Conservation (phyloP, 352 stramenopile species). For the Phytophthora ramorum region DNA sequence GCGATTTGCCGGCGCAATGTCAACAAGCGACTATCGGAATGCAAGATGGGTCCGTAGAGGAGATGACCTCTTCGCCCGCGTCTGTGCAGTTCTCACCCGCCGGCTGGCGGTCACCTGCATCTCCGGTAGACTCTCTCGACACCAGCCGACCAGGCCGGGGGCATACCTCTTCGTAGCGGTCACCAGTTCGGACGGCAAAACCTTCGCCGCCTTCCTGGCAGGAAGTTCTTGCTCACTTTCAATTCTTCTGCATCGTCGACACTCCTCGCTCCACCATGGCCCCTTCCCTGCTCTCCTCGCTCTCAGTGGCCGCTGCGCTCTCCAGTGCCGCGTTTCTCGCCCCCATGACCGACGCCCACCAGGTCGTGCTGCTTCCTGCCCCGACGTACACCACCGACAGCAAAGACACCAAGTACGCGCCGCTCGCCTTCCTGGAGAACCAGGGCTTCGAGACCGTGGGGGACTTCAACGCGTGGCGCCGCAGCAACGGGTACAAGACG, state of each 20-base stretch:
- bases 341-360: conserved; percentile 39
- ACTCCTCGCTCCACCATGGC: conserved; percentile 14
- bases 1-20: not conserved
- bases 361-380: conserved; percentile 48
- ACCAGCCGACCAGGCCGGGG: conserved; percentile 22
- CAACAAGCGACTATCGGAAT: conserved; percentile 23
- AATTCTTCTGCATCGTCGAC: conserved; percentile 10
- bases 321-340: conserved; percentile 36
- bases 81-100: conserved; percentile 23
- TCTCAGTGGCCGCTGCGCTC: conserved; percentile 33
- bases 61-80: not conserved
- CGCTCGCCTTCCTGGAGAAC: conserved; percentile 57
- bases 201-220: not conserved
- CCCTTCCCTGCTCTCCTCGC: conserved; percentile 31
- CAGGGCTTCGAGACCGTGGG: conserved; percentile 50
- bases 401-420: conserved; percentile 49
- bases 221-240: conserved; percentile 28
- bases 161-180: conserved; percentile 12
- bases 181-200: conserved; percentile 14
- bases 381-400: conserved; percentile 50
- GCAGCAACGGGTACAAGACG: conserved; percentile 54
- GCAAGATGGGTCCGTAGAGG: conserved; percentile 18
- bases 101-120: conserved; percentile 25
- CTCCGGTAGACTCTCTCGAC: conserved; percentile 6
- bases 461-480: conserved; percentile 52